phyloP scores from a whole-genome alignment of 1,284 basidiomycete genomes.

The Fomitopsis pinicola region DNA sequence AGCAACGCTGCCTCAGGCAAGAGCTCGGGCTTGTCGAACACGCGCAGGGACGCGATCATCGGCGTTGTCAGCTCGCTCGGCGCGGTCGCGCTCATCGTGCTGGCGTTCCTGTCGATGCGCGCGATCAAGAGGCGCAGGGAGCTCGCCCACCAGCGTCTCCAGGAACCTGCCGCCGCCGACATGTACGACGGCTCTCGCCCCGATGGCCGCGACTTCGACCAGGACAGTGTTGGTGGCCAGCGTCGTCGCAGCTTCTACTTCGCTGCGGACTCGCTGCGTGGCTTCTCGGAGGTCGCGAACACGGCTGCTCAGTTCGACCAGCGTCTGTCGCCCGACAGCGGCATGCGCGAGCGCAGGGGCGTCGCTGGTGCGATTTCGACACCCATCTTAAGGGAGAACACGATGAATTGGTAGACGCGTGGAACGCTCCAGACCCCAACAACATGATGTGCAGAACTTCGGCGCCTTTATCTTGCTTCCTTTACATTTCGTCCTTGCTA shows the following conservation, averaged over 20 bases:
- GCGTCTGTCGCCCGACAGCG: constrained; percentile 5
- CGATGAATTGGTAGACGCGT: constrained; percentile 25
- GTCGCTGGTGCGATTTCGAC: constrained; percentile 24
- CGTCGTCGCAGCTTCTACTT: constrained; percentile 77
- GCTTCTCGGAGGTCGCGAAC: constrained; percentile 32
- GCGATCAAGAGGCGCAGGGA: constrained; percentile 57
- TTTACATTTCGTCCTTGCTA: not conserved
- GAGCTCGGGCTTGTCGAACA: constrained; percentile 24
- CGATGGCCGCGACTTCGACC: constrained; percentile 64
- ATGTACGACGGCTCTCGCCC: constrained; percentile 40
- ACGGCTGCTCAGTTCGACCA: constrained; percentile 17
- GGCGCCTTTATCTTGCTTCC: not conserved
- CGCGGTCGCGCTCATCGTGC: constrained; percentile 61
- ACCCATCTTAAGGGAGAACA: constrained; percentile 29
- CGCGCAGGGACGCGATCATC: constrained; percentile 73
- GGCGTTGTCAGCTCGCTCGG: constrained; percentile 76
- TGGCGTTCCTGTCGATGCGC: constrained; percentile 59
- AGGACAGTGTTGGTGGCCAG: constrained; percentile 66
- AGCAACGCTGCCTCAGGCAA: constrained; percentile 5
- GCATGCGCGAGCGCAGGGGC: constrained; percentile 27
- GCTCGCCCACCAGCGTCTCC: constrained; percentile 58
- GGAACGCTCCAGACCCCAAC: not conserved
- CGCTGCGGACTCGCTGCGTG: constrained; percentile 74
- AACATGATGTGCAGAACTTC: not conserved
- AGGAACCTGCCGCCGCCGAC: constrained; percentile 34